Base-by-base conservation (phyloP, 179 eudicot species). In the Gypsophila paniculata region DNA sequence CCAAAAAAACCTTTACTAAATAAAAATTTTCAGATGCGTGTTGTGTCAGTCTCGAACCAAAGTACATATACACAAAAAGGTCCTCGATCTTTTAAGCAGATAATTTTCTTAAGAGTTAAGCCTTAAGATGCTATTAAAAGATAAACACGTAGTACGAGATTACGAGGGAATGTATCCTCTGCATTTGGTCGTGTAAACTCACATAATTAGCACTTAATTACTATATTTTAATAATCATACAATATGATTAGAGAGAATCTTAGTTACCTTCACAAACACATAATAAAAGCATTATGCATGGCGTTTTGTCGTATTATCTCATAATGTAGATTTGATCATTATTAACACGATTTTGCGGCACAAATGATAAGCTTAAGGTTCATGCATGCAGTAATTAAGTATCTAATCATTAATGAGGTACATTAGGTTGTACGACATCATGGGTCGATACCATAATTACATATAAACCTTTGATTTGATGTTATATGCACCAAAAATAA, bases 391-490 rank as follows among this genome's bases (percentile, higher is more conserved):
- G 2, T 42, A 42, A 79, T 51, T 12, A 48, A 78, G 60, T 65
- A 15, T 6, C 25, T 42, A 52, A 49, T 42, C 29, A 49, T 49
- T 77, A 67, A 69, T 69, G 38, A 69, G 81, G 75, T 74, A 65
- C 82, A 78, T 59, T 74, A 68, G 19, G n/a, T 4, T 63, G 82
- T 79, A 79, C 78, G 81, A 72, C 75, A 54, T 57, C 51, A 21
- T 58, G 4, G 21, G 23, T 21, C 53, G 18, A 73, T 9, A 29
- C 18, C 12, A 74, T 54, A 6, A 34, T 36, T 8, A 54, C 32
- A 29, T 25, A 23, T 6, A 15, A 14, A 32, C 61, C 19, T 65
- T 63, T 46, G 36, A 48, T 38, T 46, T 61, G 11, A 52, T 73
- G 15, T 6, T 39, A 17, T 54, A 18, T 39, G 46, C 46, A 42